Evolutionary conservation across 2,329 filamentous ascomycete genomes (phyloP).

Genomic region (Colletotrichum paranaense): DNA sequence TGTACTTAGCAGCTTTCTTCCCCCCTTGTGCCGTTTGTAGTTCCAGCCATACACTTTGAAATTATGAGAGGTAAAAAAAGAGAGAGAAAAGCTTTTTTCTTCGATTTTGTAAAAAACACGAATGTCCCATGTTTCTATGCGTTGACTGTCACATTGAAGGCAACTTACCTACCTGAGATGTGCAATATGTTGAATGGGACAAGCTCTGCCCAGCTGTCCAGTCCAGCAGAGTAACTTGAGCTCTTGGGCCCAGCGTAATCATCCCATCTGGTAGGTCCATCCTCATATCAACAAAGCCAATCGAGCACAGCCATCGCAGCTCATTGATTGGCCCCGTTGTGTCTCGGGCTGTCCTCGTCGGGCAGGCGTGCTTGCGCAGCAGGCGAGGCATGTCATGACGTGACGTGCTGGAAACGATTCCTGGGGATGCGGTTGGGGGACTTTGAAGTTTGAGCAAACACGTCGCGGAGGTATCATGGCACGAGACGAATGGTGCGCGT

Average conservation of each 20-base stretch:
- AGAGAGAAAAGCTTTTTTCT: conserved; percentile 24
- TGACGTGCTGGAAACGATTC: neutral
- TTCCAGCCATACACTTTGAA: conserved; percentile 15
- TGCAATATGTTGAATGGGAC: no score
- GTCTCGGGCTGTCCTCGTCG: conserved; percentile 25
- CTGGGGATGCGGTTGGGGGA: no score
- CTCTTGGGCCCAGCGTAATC: no score
- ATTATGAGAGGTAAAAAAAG: conserved; percentile 15
- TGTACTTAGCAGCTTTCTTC: conserved; percentile 33
- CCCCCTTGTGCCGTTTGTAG: neutral
- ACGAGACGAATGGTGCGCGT: neutral
- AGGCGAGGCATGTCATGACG: neutral
- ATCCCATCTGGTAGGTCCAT: neutral
- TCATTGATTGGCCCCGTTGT: neutral
- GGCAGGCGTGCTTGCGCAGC: conserved; percentile 31
- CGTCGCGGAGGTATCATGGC: neutral
- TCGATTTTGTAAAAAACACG: neutral
- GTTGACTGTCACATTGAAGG: no score
- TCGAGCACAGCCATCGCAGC: neutral
- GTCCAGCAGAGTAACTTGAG: neutral
- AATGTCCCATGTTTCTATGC: no score
- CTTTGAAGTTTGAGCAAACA: neutral
- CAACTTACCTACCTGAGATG: no score
- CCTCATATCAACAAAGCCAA: neutral
- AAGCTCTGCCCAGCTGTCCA: neutral